Evolutionary conservation across 148 eudicot species (phyloP).

Genomic region (Heliamphora exappendiculata): DNA sequence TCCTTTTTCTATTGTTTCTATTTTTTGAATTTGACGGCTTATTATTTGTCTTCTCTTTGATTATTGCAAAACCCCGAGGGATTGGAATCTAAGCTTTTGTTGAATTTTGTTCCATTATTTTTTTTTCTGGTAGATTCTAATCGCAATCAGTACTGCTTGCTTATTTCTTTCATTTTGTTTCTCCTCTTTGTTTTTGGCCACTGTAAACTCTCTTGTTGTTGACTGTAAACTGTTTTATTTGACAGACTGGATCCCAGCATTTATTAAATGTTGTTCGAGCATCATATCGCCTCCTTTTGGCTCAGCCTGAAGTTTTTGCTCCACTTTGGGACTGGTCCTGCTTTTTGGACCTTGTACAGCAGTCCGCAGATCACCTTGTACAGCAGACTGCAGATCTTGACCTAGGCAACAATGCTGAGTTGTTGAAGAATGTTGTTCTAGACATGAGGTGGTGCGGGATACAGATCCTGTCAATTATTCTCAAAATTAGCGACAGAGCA

Average conservation of each 20-base stretch:
- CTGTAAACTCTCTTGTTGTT: background rate
- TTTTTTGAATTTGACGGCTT: background rate
- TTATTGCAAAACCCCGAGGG: background rate
- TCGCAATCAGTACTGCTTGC: background rate
- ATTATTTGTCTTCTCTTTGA: background rate
- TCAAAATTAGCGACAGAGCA: conserved; percentile 49
- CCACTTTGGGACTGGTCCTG: conserved; percentile 85
- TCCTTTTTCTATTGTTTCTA: background rate
- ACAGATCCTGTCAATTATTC: conserved; percentile 54
- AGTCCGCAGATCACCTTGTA: conserved; percentile 33
- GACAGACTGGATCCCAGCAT: conserved; percentile 33
- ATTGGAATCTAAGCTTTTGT: background rate
- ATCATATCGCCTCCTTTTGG: conserved; percentile 66
- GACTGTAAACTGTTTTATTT: conserved; percentile 4
- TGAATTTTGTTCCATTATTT: background rate
- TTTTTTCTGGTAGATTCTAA: background rate
- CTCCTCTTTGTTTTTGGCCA: background rate
- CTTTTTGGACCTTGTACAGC: conserved; percentile 53
- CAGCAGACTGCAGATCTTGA: conserved; percentile 31
- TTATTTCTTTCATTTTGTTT: background rate
- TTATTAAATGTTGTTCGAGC: conserved; percentile 46
- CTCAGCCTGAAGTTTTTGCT: conserved; percentile 49
- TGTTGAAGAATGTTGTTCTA: conserved; percentile 21
- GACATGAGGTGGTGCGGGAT: conserved; percentile 75
- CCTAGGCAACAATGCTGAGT: conserved; percentile 19